Conservation (phyloP, 805 yeast genomes). For the Yarrowia phangngaensis region DNA sequence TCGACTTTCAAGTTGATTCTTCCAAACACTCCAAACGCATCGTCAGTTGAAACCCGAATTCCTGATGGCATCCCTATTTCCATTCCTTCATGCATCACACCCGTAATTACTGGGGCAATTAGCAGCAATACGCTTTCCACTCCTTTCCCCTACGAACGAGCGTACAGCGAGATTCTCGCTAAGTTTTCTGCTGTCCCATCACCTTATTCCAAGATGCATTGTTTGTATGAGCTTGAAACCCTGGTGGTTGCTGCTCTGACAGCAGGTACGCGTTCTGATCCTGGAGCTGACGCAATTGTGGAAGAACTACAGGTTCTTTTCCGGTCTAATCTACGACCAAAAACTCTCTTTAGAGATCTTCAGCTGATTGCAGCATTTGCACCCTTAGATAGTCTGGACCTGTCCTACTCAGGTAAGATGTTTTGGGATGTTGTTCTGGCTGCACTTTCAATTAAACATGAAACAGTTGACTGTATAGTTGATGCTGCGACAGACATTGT, state of each 20-base stretch:
- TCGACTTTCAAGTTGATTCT: conserved; percentile 1
- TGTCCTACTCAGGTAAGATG: conserved; percentile 37
- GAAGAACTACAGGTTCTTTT: conserved; percentile 38
- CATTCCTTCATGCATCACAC: conserved; percentile 14
- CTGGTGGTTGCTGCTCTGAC: conserved; percentile 33
- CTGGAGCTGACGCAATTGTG: conserved; percentile 38
- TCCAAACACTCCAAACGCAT: conserved; percentile 2
- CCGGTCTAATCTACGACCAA: conserved; percentile 35
- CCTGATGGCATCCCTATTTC: conserved; percentile 23
- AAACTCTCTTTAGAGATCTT: conserved; percentile 39
- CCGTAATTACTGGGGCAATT: conserved; percentile 9
- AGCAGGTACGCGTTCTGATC: conserved; percentile 25
- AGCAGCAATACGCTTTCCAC: conserved; percentile 17
- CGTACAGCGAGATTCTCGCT: conserved; percentile 32
- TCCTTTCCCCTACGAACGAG: conserved; percentile 31
- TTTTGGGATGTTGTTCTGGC: conserved; percentile 41
- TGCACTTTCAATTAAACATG: conserved; percentile 36
- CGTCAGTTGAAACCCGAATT: conserved; percentile 8
- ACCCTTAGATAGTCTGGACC: conserved; percentile 35
- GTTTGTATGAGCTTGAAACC: conserved; percentile 33
- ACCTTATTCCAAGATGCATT: conserved; percentile 33
- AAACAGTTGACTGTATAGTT: conserved; percentile 30
- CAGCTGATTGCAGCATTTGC: conserved; percentile 40
- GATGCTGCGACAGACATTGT: conserved; percentile 34
- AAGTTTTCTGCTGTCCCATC: conserved; percentile 34